Conservation (phyloP, 2,329 filamentous ascomycete genomes). For the Exophiala lecanii-corni region DNA sequence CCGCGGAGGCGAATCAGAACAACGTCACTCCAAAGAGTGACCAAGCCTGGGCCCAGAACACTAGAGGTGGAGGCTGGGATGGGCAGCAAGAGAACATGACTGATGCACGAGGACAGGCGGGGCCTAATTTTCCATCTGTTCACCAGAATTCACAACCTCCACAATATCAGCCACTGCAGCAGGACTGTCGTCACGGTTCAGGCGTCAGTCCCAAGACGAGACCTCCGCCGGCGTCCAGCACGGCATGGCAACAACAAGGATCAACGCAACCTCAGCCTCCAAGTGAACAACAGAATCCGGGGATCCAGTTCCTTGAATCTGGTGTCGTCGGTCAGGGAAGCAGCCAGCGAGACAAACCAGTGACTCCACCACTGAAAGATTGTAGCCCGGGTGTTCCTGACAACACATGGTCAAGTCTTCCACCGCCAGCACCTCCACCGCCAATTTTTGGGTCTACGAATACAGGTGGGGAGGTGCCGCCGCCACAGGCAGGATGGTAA, state of each 20-base stretch:
- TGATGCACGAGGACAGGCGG: no score
- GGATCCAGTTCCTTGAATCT: not conserved
- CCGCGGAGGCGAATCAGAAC: slow-evolving; percentile 1
- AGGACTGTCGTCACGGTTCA: no score
- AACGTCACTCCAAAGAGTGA: slow-evolving; percentile 4
- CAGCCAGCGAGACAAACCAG: not conserved
- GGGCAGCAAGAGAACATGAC: slow-evolving; percentile 8
- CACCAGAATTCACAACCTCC: no score
- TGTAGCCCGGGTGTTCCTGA: not conserved
- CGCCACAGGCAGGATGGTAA: no score
- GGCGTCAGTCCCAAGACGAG: no score
- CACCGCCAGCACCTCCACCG: not conserved
- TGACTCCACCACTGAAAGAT: not conserved
- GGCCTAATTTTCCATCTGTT: no score
- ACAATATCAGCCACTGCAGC: no score
- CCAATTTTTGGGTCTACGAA: no score
- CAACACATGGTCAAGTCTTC: not conserved
- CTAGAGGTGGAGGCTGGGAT: slow-evolving; percentile 9
- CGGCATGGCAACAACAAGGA: not conserved
- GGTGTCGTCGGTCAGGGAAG: not conserved
- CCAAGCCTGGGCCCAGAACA: slow-evolving; percentile 6
- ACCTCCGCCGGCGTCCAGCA: not conserved
- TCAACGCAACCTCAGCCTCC: not conserved
- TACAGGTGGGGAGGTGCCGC: no score
- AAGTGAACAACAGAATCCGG: no score